Percentiles rank a stretch among this genome's conserved stretches.
These are phyloP conservation scores for Castanopsis chinensis DNA, from an alignment of 306 rosid genomes.

Conservation along the genomic window DNA sequence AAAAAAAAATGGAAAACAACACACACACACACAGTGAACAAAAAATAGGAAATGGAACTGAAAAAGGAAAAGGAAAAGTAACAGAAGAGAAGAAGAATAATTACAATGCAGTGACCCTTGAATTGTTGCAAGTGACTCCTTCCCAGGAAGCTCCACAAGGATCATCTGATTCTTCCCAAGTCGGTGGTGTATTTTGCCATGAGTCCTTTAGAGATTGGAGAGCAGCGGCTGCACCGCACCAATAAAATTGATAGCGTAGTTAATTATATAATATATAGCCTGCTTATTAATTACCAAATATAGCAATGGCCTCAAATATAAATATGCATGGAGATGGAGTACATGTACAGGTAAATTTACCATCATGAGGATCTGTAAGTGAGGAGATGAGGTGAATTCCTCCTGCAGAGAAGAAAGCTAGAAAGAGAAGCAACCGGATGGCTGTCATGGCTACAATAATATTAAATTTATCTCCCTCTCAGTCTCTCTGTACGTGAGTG, in stretches of 20 bases:
- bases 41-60: too few species aligned
- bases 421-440: slow-evolving; percentile 37
- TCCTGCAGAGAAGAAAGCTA: slow-evolving; percentile 42
- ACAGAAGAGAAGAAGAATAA: slow-evolving; percentile 17
- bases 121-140: slow-evolving; percentile 72
- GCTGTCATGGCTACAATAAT: slow-evolving; percentile 31
- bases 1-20: not conserved
- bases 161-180: slow-evolving; percentile 73
- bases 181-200: slow-evolving; percentile 77
- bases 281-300: too few species aligned
- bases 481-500: not conserved
- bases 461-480: not conserved
- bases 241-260: not conserved
- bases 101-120: slow-evolving; percentile 86
- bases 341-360: slow-evolving; percentile 30
- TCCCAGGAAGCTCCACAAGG: slow-evolving; percentile 88
- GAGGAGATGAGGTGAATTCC: slow-evolving; percentile 42
- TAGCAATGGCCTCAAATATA: too few species aligned
- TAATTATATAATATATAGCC: too few species aligned
- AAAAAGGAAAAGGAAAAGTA: not conserved
- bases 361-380: slow-evolving; percentile 54
- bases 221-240: slow-evolving; percentile 48
- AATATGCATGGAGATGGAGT: not conserved
- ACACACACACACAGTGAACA: too few species aligned
- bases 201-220: slow-evolving; percentile 53